A percentile compares a stretch with the other conserved stretches of the same genome.
Evolutionary conservation across 1,284 basidiomycete genomes (phyloP).

Genomic region (Mycosarcoma mackinlayi): DNA sequence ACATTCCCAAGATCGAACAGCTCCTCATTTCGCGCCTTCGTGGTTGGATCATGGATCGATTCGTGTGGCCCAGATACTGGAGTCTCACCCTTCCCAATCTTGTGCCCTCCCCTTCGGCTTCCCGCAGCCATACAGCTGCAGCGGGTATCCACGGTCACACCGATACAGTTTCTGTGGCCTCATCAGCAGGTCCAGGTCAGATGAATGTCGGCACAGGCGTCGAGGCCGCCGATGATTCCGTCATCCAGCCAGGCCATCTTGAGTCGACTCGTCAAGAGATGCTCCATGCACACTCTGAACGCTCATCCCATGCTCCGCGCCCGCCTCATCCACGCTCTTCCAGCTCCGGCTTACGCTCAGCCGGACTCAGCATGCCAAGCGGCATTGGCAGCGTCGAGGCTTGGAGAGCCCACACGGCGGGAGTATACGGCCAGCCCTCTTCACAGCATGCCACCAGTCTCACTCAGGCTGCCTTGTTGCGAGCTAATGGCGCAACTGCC

Average conservation of each 20-base stretch:
- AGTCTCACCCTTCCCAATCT: constrained; percentile 69
- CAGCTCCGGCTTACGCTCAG: constrained; percentile 4
- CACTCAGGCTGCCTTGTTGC: constrained; percentile 25
- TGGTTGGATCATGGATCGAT: constrained; percentile 71
- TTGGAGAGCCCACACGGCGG: constrained; percentile 47
- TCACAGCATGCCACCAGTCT: constrained; percentile 31
- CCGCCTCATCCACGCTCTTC: constrained; percentile 22
- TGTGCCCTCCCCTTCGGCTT: constrained; percentile 36
- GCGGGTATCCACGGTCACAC: not conserved
- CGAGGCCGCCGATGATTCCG: constrained; percentile 31
- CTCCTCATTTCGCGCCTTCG: constrained; percentile 72
- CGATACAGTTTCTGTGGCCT: not conserved
- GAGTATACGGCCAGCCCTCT: constrained; percentile 15
- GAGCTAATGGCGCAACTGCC: constrained; percentile 30
- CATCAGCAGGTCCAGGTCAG: constrained; percentile 18
- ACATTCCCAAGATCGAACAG: constrained; percentile 75
- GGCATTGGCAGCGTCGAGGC: constrained; percentile 45
- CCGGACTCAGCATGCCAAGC: constrained; percentile 10
- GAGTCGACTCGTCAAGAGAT: constrained; percentile 43
- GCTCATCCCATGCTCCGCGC: constrained; percentile 1
- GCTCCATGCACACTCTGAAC: constrained; percentile 18
- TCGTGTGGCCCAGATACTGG: constrained; percentile 72
- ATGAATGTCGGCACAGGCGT: constrained; percentile 41
- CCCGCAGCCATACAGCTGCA: not conserved
- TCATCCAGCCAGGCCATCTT: constrained; percentile 43